Conservation (phyloP, 2,329 filamentous ascomycete genomes). For the Cladophialophora immunda region DNA sequence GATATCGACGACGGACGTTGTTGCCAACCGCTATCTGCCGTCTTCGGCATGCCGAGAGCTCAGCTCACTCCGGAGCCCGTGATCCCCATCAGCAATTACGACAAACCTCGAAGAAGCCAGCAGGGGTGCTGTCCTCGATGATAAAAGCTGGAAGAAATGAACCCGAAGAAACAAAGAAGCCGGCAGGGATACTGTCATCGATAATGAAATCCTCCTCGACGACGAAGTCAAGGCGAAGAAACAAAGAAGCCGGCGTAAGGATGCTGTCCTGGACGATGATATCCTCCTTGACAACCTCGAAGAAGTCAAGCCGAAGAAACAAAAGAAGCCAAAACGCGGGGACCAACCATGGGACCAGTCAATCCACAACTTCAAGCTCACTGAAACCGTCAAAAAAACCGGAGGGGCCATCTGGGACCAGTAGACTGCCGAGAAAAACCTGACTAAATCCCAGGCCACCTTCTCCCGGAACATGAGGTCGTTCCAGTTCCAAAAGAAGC, state of each 20-base stretch:
- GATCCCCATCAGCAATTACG: constrained; percentile 2
- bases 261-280: neutral
- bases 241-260: constrained; percentile 3
- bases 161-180: no score
- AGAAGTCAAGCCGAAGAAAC: constrained; percentile 44
- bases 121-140: no score
- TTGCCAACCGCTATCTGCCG: constrained; percentile 7
- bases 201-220: no score
- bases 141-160: no score
- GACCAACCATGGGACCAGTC: constrained; percentile 68
- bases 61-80: constrained; percentile 12
- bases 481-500: no score
- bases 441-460: no score
- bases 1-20: no score
- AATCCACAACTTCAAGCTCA: constrained; percentile 72
- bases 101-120: constrained; percentile 2
- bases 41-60: neutral
- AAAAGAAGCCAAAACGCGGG: constrained; percentile 54
- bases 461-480: no score
- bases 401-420: constrained; percentile 75
- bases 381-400: constrained; percentile 71
- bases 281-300: constrained; percentile 27
- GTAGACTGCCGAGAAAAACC: no score
- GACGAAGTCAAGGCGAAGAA: no score
- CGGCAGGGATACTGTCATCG: no score